A percentile compares a stretch with the other conserved stretches of the same genome.
phyloP scores from a whole-genome alignment of 139 green algal genomes.

The Chlorella sp. region DNA sequence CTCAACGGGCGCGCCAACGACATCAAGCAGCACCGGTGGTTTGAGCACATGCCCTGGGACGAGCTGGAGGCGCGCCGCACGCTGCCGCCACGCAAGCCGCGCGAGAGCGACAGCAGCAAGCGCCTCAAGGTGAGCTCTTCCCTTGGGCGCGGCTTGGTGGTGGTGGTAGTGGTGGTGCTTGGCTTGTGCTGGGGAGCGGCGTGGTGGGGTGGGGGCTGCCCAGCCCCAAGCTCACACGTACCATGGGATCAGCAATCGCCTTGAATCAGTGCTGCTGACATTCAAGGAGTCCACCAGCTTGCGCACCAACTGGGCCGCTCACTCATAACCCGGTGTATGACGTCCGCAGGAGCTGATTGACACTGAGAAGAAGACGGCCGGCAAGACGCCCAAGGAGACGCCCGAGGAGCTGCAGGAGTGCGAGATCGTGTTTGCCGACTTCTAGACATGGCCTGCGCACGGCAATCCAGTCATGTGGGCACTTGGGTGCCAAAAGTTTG shows the following conservation, averaged over 20 bases:
- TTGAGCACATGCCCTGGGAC: constrained; percentile 86
- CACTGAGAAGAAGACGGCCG: constrained; percentile 42
- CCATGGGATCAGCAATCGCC: too few relatives aligned
- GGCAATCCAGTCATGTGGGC: not conserved
- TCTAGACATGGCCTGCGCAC: too few relatives aligned
- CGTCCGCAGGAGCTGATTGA: constrained; percentile 53
- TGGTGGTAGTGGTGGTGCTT: too few relatives aligned
- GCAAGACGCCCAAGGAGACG: constrained; percentile 61
- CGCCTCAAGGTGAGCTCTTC: constrained; percentile 55
- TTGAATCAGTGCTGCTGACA: too few relatives aligned
- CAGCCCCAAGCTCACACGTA: too few relatives aligned
- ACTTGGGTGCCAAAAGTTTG: too few relatives aligned
- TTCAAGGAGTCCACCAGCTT: too few relatives aligned
- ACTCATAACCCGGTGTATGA: too few relatives aligned
- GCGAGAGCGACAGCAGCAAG: constrained; percentile 71
- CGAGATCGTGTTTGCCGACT: constrained; percentile 78
- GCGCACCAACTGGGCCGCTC: too few relatives aligned
- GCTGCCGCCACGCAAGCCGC: constrained; percentile 54
- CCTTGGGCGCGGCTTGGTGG: too few relatives aligned
- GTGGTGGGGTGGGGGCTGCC: too few relatives aligned
- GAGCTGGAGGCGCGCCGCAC: constrained; percentile 68
- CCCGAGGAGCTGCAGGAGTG: constrained; percentile 75
- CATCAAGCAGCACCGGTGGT: constrained; percentile 91
- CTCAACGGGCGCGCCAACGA: constrained; percentile 68
- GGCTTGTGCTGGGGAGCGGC: too few relatives aligned